Base-by-base conservation (phyloP, 108 stramenopile species). In the Stephanodiscus minutulus region DNA sequence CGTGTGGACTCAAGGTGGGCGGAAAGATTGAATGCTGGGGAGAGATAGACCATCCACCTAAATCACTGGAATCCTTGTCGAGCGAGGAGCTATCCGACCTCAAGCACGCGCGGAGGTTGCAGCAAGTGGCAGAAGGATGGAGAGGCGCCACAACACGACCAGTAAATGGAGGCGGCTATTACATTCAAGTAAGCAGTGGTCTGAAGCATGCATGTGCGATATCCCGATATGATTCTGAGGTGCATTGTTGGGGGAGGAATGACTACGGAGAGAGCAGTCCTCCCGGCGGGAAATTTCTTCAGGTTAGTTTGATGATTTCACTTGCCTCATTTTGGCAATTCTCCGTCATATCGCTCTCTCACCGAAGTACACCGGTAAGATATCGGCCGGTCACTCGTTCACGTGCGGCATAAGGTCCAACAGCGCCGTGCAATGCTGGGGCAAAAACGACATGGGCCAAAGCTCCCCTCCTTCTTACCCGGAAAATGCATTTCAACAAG, bases 131-230 rank as follows among this genome's bases (percentile, higher is more conserved):
- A 54, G 52, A 63, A 0, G 71, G 37, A 39, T 50, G 18, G 52
- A 27, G 49, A 65, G 48, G 27, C 17, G 60, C n/a, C 25, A 44
- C 58, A 7, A 20, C 20, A 41, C 44, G 59, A 10, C 25, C 21
- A 28, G 27, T 27, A 37, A 66, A 35, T 44, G 74, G 74, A 61
- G 66, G 61, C 39, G 61, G 54, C 7, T 46, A 57, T 43, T 72
- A 72, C 39, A 59, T 70, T 35, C 76, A 77, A 31, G 47, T 77
- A 12, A 72, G 76, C 37, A 77, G 76, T 31, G 76, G 76, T n/a
- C 66, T 65, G 53, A 66, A 72, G 22, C 76, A 77, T 60, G 70
- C 65, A 0, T 77, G 76, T 66, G 76, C 74, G 10, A 24, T 61
- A 36, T 66, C 71, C n/a, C 27, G 62, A 33, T 5, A 18, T 18